Base-by-base conservation (phyloP, 768 basidiomycete species). In the Termitomyces sp. region DNA sequence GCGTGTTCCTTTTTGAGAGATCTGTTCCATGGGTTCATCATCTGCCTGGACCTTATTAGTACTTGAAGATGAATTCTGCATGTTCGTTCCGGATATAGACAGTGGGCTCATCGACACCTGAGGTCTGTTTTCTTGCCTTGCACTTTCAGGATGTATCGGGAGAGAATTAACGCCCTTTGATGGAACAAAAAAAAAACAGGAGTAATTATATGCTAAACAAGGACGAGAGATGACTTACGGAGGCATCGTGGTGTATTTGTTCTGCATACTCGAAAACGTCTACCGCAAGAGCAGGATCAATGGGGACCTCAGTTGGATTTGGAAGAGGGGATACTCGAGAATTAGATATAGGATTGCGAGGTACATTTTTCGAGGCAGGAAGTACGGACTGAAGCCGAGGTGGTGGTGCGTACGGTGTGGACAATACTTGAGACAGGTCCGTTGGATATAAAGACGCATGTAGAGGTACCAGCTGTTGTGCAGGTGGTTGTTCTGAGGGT, bases 1-100 rank as follows among this genome's bases (percentile, higher is more conserved):
- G 61, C 79, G 81, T 73, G 61, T 37, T 8, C 52, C 60, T 24
- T 64, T 61, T 27, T 61, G 27, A 30, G 45, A 39, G 7, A 31
- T n/a, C 39, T 61, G 24, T 27, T 49, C 51, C 5, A 34, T 45
- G 22, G 34, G 18, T 52, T 47, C 58, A 16, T 34, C 50, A 6
- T 53, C 59, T 31, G 48, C 24, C n/a, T 50, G 56, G 24, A 27
- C 24, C 22, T 59, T 58, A 4, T 42, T 4, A 22, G 36, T 5
- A 15, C 37, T 20, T n/a, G 24, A 45, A 2, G 57, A 30, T 2
- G 24, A 31, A 13, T 22, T 12, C 24, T 48, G 57, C 20, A 54
- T n/a, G 6, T 56, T 46, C 41, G 20, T 22, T 59, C 9, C 34
- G 8, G 31, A 18, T 36, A 22, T 52, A 12, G 45, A 24, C 34